Evolutionary conservation across 768 basidiomycete species (phyloP).

Genomic region (Naganishia vaughanmartiniae): DNA sequence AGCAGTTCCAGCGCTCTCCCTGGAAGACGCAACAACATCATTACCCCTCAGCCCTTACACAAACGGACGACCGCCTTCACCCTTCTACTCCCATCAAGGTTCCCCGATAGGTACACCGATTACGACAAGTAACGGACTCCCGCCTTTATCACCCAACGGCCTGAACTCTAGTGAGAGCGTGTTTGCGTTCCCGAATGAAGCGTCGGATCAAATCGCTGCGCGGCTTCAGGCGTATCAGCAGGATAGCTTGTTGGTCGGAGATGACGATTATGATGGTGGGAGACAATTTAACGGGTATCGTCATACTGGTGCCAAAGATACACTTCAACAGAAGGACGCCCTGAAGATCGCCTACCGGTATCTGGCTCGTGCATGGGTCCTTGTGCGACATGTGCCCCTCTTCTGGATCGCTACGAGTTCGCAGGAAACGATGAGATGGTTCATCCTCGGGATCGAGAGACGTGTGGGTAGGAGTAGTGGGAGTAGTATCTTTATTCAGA

Average conservation of each 20-base stretch:
- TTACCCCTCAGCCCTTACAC: constrained; percentile 14
- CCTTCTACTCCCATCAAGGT: constrained; percentile 9
- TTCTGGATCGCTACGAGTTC: constrained; percentile 22
- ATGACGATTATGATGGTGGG: not conserved
- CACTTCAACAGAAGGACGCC: not conserved
- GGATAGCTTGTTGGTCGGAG: not conserved
- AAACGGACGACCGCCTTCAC: not conserved
- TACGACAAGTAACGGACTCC: constrained; percentile 1
- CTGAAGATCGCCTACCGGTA: not conserved
- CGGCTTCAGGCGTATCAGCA: not conserved
- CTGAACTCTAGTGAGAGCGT: not conserved
- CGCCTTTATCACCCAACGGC: constrained; percentile 16
- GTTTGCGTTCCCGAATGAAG: constrained; percentile 13
- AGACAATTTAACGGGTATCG: not conserved
- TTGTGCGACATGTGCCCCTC: not conserved
- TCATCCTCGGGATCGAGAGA: constrained; percentile 1
- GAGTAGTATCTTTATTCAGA: constrained; percentile 7
- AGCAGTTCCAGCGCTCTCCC: constrained; percentile 32
- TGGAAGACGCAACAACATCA: constrained; percentile 17
- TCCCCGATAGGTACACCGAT: constrained; percentile 14
- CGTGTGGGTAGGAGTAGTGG: constrained; percentile 2
- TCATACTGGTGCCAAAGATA: not conserved
- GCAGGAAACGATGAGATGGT: constrained; percentile 16
- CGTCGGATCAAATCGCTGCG: constrained; percentile 16
- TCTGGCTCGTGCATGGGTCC: not conserved